Base-by-base conservation (phyloP, 225 moss, liverwort and hornwort species). In the Anthoceros angustus region DNA sequence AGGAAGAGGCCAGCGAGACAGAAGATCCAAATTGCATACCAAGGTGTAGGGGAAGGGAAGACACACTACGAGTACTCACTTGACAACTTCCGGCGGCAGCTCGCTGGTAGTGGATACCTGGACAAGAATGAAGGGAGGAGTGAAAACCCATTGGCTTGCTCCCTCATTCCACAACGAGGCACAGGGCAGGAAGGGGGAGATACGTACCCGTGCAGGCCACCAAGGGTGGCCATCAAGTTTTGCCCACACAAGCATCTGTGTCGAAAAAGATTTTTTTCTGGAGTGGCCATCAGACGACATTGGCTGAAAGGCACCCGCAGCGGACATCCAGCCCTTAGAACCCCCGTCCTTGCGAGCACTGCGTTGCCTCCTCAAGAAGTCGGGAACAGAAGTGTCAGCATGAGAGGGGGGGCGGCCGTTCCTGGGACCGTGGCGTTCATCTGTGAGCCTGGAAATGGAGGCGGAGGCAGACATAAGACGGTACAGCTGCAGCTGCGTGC, bases 171-270 rank as follows among this genome's bases (percentile, higher is more conserved):
- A 6, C 23, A 10, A 64, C 9, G 40, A n/a, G 18, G 32, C 15
- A 32, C 6, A 39, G 40, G 40, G 64, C 20, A 21, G 8, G 11
- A 16, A 39, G 38, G 64, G 16, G 25, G 16, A 15, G 9, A 38
- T 40, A 68, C 77, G 42, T 83, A 95, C 94, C 82, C 86, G 72
- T 42, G 94, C 94, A 75, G 94, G 94, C 94, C 94, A 95, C 94
- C 94, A 95, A 42, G 82, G 84, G 71, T 75, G 80, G n/a, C 76
- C 75, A 71, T 86, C 88, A 61, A 82, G 79, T 70, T 85, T 86
- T 11, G 91, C 94, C 94, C 94, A 95, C 63, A 91, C 88, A 61
- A 85, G 83, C 72, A 79, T 83, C 67, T 86, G 82, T 3, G 84
- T 82, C 55, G 94, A 72, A 69, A 90, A 88, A 20, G 78, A 79